Evolutionary conservation across 176 grass and related monocot species (phyloP).

Genomic region (Triticum urartu): DNA sequence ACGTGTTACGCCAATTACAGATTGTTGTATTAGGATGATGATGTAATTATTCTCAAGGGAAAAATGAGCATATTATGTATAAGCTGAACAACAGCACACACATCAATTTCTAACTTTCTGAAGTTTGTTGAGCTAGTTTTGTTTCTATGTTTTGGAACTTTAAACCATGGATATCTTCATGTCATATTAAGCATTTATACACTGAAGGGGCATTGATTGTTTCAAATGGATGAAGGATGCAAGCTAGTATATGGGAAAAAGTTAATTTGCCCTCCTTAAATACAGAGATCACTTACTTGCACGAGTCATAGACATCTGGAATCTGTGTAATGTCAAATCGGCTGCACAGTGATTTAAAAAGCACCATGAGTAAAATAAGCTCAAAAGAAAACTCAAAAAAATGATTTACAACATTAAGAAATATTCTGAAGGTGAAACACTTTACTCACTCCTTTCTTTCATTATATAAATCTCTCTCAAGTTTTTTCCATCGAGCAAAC

Average conservation of each 20-base stretch:
- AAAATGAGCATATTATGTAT: background rate
- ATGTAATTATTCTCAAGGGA: background rate
- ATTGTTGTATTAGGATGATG: background rate
- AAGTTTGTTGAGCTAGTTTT: constrained; percentile 10
- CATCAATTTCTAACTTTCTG: constrained; percentile 8
- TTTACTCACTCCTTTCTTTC: constrained; percentile 92
- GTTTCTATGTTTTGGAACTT: background rate
- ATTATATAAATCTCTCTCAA: constrained; percentile 91
- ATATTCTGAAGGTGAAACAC: constrained; percentile 33
- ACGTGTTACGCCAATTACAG: background rate
- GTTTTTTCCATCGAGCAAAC: constrained; percentile 99
- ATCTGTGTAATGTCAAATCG: constrained; percentile 98
- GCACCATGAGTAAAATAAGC: constrained; percentile 20
- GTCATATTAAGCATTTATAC: constrained; percentile 9
- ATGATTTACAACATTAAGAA: constrained; percentile 8
- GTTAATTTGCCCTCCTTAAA: background rate
- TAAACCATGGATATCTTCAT: constrained; percentile 24
- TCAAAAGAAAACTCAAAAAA: background rate
- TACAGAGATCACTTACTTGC: constrained; percentile 76
- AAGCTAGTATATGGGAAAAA: background rate
- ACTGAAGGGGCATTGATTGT: background rate
- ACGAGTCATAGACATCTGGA: constrained; percentile 98
- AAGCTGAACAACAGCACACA: background rate
- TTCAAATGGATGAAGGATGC: constrained; percentile 18
- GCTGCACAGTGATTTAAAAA: constrained; percentile 56